A percentile compares a stretch with the other conserved stretches of the same genome.
Evolutionary conservation across 2,329 filamentous ascomycete species (phyloP).

Genomic region (Fusarium mexicanum): DNA sequence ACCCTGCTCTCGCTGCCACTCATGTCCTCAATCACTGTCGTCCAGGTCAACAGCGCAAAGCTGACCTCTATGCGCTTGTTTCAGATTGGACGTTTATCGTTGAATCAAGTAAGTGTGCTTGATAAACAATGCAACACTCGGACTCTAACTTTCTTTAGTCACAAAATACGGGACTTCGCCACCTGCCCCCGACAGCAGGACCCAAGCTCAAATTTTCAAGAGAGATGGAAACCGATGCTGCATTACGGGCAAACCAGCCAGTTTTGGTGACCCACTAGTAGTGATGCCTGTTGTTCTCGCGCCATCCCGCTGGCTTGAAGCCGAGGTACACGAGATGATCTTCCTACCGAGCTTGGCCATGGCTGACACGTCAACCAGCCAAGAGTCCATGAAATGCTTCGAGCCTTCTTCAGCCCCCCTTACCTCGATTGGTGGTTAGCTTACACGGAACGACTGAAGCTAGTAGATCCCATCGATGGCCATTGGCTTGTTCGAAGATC

Average conservation of each 20-base stretch:
- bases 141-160: background rate
- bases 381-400: background rate
- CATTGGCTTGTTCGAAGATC: background rate
- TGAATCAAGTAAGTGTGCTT: background rate
- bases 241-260: background rate
- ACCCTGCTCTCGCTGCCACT: background rate
- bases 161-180: background rate
- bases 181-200: background rate
- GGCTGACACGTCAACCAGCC: background rate
- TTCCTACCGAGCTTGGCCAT: background rate
- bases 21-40: fast-evolving
- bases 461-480: background rate
- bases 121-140: no score
- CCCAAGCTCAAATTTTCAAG: background rate
- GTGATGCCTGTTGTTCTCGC: background rate
- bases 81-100: background rate
- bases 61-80: fast-evolving
- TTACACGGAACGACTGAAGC: no score
- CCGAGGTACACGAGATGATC: background rate
- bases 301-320: background rate
- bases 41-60: fast-evolving
- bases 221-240: background rate
- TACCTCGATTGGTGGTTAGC: background rate
- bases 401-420: background rate
- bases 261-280: background rate